Base-by-base conservation (phyloP, 495 filamentous ascomycete genomes). In the Aspergillus sclerotioniger region DNA sequence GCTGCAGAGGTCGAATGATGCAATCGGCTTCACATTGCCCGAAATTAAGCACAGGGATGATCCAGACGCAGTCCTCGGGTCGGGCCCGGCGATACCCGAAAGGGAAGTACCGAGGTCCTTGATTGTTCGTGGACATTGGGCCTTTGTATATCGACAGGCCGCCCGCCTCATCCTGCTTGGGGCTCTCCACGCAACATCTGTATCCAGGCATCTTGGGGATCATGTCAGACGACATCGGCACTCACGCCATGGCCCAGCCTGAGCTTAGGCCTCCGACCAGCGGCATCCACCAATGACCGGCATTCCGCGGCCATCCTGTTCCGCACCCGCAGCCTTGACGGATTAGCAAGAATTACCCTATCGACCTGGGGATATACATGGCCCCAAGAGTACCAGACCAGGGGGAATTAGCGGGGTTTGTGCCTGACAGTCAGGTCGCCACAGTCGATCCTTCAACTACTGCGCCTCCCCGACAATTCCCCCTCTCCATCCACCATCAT, bases 21-120 rank as follows among this genome's bases (percentile, higher is more conserved):
- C 25, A 25, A 25, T 5, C 2, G 25, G 25, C 25, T 25, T 25
- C 25, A 5, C 25, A 25, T 25, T 5, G 25, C 25, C 25, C 25
- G 5, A 25, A 25, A 25, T 3, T 25, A 25, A 35, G n/a, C 5
- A 17, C 49, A 7, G 19, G 49, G 49, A 20, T 52, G 8, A 8
- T 10, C 16, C 59, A 62, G 64, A 57, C 63, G 55, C 60, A 62
- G 61, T 66, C 62, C 61, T 37, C 33, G 13, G 33, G 8, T 25
- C n/a, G n/a, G 32, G 32, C 6, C 13, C 33, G 7, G 33, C 33
- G 9, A 37, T 37, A 37, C 33, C 33, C 33, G 9, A 37, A 15
- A 37, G 8, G 33, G 66, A 63, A 65, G 68, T 56, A 28, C 54
- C 54, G 44, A 49, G 54, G 54, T 56, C 17, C 41, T 1, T n/a